These are phyloP conservation scores for Myrica gale DNA, from an alignment of 306 rosid genomes.

Conservation along the genomic window DNA sequence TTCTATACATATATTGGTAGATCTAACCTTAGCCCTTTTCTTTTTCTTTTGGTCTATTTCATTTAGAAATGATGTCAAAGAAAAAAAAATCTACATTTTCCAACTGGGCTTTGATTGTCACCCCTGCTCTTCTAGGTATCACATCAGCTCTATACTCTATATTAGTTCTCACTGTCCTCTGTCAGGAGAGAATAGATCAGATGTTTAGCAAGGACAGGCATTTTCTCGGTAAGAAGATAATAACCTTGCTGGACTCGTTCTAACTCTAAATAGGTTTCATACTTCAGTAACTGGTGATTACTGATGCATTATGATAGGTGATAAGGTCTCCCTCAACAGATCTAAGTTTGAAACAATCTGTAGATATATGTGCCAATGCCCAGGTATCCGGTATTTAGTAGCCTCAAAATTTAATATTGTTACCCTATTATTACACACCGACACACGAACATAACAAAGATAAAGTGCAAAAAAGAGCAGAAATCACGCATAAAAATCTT, in stretches of 20 bases:
- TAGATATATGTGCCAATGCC: neutral
- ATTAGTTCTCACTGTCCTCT: neutral
- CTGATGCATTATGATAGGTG: no score
- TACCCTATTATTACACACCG: neutral
- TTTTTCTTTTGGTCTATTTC: neutral
- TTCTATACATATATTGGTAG: no score
- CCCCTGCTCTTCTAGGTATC: neutral
- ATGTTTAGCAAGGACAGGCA: neutral
- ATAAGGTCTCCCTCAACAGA: neutral
- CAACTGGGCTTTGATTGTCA: neutral
- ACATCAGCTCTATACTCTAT: neutral
- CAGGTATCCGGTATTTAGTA: neutral
- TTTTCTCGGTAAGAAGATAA: neutral
- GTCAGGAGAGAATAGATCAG: neutral
- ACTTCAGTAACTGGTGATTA: no score
- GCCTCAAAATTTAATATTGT: neutral
- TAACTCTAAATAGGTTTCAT: neutral
- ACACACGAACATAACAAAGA: neutral
- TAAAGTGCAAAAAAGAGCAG: neutral
- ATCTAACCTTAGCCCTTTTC: no score
- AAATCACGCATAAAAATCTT: neutral
- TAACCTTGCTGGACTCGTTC: neutral
- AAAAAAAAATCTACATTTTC: no score
- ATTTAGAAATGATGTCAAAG: neutral
- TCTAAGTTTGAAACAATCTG: neutral